Evolutionary conservation across 1,139 yeast genomes (phyloP), one percentile per base, ranked within the genome.

Genomic region (Magnusiomyces tetraspermus): DNA sequence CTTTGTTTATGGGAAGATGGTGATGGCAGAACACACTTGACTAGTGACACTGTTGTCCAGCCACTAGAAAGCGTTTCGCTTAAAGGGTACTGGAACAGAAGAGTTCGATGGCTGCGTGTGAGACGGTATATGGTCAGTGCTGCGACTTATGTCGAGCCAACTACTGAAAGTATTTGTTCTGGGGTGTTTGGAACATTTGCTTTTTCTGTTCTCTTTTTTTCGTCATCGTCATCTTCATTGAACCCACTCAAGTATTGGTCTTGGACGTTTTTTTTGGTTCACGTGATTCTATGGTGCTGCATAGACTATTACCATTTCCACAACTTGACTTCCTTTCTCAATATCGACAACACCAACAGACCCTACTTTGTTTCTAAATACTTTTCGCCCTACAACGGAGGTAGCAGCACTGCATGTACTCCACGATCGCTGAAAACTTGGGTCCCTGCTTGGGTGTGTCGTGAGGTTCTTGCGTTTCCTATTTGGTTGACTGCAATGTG

Each of bases 21-120:
- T 30, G 23, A 46, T 24, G 88, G 87, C 5, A 74, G 92, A 55
- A 86, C 95, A 0, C 88, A 85, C 0, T 73, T 88, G 73, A 82
- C 92, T 0, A 79, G 85, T 1, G 96, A 88, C 62, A 76, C 80
- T 44, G 96, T 83, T 2, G 71, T 86, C 10, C 96, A 88, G 64
- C 96, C 96, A 0, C 70, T 86, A 42, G 82, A 79, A 2, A 61
- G 69, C 42, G 75, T 76, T 50, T 70, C 64, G 1, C 50, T 69
- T n/a, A 50, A 54, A 2, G 88, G 83, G 57, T 88, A 84, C 65
- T 72, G 82, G 53, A 68, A 75, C 49, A 72, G 96, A 54, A 71
- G 96, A 51, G 80, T 84, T 31, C 72, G 97, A 51, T 88, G 97
- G 97, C 70, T 88, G 19, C 73, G 96, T 48, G 95, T 88, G n/a